Conservation (phyloP, 768 basidiomycete genomes). For the Boletus rufocinnamomeus region DNA sequence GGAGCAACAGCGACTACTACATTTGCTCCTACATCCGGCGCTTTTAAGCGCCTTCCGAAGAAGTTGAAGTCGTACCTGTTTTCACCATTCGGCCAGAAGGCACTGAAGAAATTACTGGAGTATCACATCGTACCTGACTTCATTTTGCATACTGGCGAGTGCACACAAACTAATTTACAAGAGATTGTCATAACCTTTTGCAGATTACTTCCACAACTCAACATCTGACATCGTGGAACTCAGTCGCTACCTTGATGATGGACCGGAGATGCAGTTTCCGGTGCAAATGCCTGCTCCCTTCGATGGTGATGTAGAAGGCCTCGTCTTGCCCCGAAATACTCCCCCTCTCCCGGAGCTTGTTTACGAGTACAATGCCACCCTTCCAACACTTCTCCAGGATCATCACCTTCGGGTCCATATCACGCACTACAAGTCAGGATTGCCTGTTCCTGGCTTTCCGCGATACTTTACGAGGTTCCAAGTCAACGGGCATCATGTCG, state of each 20-base stretch:
- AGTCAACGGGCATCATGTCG: slow-evolving; percentile 12
- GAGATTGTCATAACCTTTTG: not conserved
- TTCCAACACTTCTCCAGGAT: slow-evolving; percentile 15
- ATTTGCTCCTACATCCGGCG: slow-evolving; percentile 9
- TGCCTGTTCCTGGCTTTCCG: not conserved
- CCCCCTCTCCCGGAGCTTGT: slow-evolving; percentile 4
- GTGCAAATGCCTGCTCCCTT: not conserved
- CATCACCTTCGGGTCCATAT: slow-evolving; percentile 10
- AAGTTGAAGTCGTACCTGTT: slow-evolving; percentile 13
- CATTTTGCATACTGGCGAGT: slow-evolving; percentile 13
- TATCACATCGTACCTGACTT: slow-evolving; percentile 15
- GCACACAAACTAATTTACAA: not conserved
- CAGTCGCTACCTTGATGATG: not conserved
- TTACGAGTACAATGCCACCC: slow-evolving; percentile 13
- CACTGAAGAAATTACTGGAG: slow-evolving; percentile 15
- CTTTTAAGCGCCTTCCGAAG: slow-evolving; percentile 13
- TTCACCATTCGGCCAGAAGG: slow-evolving; percentile 16
- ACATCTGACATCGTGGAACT: not conserved
- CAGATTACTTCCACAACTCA: slow-evolving; percentile 18
- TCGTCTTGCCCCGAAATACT: not conserved
- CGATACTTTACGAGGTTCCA: slow-evolving; percentile 13
- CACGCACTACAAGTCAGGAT: slow-evolving; percentile 12
- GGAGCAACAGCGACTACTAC: slow-evolving; percentile 9
- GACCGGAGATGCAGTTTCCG: not conserved
- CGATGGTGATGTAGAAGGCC: not conserved